Evolutionary conservation across 805 yeast species (phyloP).

Genomic region (Pichia insulana): DNA sequence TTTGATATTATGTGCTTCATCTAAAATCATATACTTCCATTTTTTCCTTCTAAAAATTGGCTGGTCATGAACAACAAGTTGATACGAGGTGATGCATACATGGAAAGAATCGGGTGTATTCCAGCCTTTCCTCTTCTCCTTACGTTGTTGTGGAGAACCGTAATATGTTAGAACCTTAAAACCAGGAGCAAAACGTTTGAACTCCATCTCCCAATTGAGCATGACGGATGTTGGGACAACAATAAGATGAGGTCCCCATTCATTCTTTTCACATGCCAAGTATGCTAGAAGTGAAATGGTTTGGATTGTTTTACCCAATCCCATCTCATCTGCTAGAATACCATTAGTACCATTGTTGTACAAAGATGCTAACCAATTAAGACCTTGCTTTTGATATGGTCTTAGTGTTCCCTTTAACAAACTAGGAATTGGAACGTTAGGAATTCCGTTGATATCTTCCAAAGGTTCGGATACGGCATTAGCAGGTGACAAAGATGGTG

Average conservation of each 20-base stretch:
- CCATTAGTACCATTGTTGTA: slow-evolving; percentile 93
- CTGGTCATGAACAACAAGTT: slow-evolving; percentile 95
- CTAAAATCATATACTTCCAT: slow-evolving; percentile 96
- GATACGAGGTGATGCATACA: slow-evolving; percentile 94
- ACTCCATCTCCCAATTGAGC: slow-evolving; percentile 99
- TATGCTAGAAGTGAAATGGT: slow-evolving; percentile 82
- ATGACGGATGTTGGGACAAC: slow-evolving; percentile 96
- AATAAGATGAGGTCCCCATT: slow-evolving; percentile 97
- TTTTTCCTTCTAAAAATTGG: slow-evolving; percentile 83
- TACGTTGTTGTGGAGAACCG: slow-evolving; percentile 95
- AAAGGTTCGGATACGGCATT: slow-evolving; percentile 23
- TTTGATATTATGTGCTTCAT: slow-evolving; percentile 97
- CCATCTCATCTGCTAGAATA: slow-evolving; percentile 98
- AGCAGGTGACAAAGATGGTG: slow-evolving; percentile 32
- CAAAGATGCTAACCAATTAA: slow-evolving; percentile 93
- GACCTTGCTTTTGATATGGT: slow-evolving; percentile 90
- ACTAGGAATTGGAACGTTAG: slow-evolving; percentile 73
- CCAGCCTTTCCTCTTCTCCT: slow-evolving; percentile 96
- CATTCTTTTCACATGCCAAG: slow-evolving; percentile 84
- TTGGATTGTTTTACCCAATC: slow-evolving; percentile 93
- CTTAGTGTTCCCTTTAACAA: slow-evolving; percentile 75
- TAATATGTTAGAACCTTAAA: slow-evolving; percentile 91
- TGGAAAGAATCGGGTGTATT: slow-evolving; percentile 93
- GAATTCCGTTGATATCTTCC: slow-evolving; percentile 27
- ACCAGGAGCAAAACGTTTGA: slow-evolving; percentile 96